Base-by-base conservation (phyloP, 2,329 filamentous ascomycete species). In the Gnomoniopsis sp. region DNA sequence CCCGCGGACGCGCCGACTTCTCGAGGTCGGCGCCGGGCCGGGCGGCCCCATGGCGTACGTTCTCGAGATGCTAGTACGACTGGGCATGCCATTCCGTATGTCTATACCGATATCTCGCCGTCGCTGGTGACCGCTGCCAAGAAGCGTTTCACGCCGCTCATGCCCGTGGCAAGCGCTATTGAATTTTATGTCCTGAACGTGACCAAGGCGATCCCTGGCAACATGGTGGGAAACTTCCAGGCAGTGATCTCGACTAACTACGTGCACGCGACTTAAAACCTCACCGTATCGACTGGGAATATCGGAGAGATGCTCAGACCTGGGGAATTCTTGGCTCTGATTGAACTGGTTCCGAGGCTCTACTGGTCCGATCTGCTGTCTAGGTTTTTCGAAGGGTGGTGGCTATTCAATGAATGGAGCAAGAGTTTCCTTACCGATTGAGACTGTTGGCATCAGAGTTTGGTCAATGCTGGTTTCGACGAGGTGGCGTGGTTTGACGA, bases 1-100 rank as follows among this genome's bases (percentile, higher is more conserved):
- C 44, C 34, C n/a, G 11, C 43, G 19, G 36, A 58, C 7, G 48
- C 64, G 4, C 76, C 23, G 67, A 3, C 72, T 79, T 44, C 67
- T 80, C 55, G 75, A 79, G 62, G 60, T 78, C 12, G 76, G 77
- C 0, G 75, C 70, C 1, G 77, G 76, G 10, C 77, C 74, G 1
- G 76, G 76, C 3, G 75, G 72, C 0, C 79, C 77, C 0, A 75
- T 77, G 0, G 62, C 60, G 15, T 55, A 64, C 1, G 30, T 78
- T 1, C 54, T 74, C 0, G 57, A 66, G 0, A 41, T 60, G 1
- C 65, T 79, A 1, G 57, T 55, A 1, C 33, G 26, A 1, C 49
- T 58, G 0, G 65, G 63, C 4, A 55, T 74, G 1, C 58, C 62
- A 0, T 62, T 77, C 17, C 56, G 67, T 79, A 79, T 57, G 75